Evolutionary conservation across 257 asterid genomes (phyloP).

Genomic region (Asclepias syriaca): DNA sequence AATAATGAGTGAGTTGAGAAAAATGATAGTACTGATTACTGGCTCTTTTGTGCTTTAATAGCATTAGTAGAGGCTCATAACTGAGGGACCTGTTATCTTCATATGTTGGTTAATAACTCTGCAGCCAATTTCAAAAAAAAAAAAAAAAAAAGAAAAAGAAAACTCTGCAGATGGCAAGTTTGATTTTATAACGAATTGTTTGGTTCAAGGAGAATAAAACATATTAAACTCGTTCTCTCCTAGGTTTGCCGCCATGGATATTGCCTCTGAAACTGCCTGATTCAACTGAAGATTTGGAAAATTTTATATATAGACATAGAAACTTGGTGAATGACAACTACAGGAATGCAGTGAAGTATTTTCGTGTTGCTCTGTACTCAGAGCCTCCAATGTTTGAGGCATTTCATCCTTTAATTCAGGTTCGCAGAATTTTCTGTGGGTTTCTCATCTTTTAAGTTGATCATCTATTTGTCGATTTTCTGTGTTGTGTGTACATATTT

Average conservation of each 20-base stretch:
- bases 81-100: not conserved
- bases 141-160: no score
- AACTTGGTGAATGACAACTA: slow-evolving; percentile 46
- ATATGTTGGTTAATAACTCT: not conserved
- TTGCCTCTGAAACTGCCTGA: slow-evolving; percentile 65
- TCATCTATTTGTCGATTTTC: not conserved
- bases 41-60: not conserved
- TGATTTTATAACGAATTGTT: not conserved
- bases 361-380: slow-evolving; percentile 55
- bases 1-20: not conserved
- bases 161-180: not conserved
- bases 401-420: slow-evolving; percentile 88
- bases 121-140: not conserved
- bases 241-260: slow-evolving; percentile 78
- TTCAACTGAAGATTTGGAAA: slow-evolving; percentile 54
- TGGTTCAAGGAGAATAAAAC: not conserved
- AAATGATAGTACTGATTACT: not conserved
- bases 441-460: not conserved
- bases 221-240: not conserved
- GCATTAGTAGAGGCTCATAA: no score
- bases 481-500: no score
- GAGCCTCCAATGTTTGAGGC: slow-evolving; percentile 66
- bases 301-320: slow-evolving; percentile 37
- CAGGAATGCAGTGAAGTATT: slow-evolving; percentile 48
- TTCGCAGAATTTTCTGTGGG: slow-evolving; percentile 14